phyloP scores from a whole-genome alignment of 495 filamentous ascomycete species.

The Annulohypoxylon moriforme region DNA sequence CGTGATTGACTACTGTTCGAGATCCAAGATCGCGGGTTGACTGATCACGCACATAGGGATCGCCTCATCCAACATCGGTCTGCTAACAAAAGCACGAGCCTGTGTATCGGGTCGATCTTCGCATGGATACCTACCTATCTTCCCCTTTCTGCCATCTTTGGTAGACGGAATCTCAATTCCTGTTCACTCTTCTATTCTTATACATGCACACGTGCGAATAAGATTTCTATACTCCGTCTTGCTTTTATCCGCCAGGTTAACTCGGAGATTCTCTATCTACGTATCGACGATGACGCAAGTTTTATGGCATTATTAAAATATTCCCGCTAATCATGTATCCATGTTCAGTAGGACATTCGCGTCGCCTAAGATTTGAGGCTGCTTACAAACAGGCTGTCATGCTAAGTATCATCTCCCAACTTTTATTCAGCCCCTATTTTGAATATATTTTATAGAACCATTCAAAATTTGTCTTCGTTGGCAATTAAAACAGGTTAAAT shows the following conservation, averaged over 20 bases:
- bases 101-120: conserved; percentile 3
- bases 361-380: conserved; percentile 12
- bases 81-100: background rate
- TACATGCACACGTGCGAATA: background rate
- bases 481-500: background rate
- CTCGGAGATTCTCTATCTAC: background rate
- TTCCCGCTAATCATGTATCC: background rate
- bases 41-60: conserved; percentile 39
- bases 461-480: background rate
- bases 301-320: conserved; percentile 37
- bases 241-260: conserved; percentile 9
- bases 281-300: conserved; percentile 38
- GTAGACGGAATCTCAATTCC: conserved; percentile 15
- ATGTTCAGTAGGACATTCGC: conserved; percentile 10
- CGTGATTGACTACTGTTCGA: conserved; percentile 13
- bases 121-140: background rate
- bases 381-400: background rate
- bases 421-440: background rate
- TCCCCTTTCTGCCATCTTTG: conserved; percentile 12
- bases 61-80: conserved; percentile 18
- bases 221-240: conserved; percentile 13
- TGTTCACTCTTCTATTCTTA: conserved; percentile 1
- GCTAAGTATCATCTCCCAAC: background rate
- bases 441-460: background rate
- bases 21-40: conserved; percentile 38